Evolutionary conservation across 495 filamentous ascomycete species (phyloP).

Genomic region (Cenococcum geophilum): DNA sequence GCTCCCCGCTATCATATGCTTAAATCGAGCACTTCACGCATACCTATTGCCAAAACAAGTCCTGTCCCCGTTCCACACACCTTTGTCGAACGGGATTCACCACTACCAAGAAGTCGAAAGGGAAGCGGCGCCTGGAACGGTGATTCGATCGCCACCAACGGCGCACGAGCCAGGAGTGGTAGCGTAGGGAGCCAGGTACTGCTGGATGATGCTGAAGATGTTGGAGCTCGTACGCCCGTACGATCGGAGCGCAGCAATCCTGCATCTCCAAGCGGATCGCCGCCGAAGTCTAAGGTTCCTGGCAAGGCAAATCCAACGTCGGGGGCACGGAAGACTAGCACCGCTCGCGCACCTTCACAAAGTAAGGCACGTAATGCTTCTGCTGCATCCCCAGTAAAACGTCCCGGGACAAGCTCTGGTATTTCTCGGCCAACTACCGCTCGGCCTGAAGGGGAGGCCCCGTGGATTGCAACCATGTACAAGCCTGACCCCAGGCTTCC

Average conservation of each 20-base stretch:
- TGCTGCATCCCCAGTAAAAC: conserved; percentile 41
- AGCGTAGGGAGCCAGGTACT: conserved; percentile 57
- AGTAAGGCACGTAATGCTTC: conserved; percentile 39
- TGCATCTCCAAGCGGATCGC: conserved; percentile 43
- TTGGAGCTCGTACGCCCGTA: conserved; percentile 14
- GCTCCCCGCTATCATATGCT: conserved; percentile 33
- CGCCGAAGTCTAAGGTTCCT: conserved; percentile 35
- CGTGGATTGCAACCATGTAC: conserved; percentile 92
- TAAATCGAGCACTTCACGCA: conserved; percentile 57
- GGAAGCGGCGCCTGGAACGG: conserved; percentile 46
- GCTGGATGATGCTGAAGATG: conserved; percentile 40
- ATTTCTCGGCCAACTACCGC: conserved; percentile 53
- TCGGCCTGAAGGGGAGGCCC: conserved; percentile 87
- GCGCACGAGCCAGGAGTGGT: conserved; percentile 64
- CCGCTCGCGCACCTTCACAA: conserved; percentile 24
- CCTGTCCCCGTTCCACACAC: conserved; percentile 66
- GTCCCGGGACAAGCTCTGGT: conserved; percentile 55
- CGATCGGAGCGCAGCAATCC: conserved; percentile 40
- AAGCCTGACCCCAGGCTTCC: conserved; percentile 92
- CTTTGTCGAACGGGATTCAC: conserved; percentile 65
- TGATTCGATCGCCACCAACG: conserved; percentile 53
- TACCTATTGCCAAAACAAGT: conserved; percentile 74
- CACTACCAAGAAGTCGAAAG: conserved; percentile 56
- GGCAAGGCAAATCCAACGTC: conserved; percentile 32
- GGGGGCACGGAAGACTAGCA: conserved; percentile 30